Conservation (phyloP, 371 early-diverging fungal species). For the Phascolomyces articulosus region DNA sequence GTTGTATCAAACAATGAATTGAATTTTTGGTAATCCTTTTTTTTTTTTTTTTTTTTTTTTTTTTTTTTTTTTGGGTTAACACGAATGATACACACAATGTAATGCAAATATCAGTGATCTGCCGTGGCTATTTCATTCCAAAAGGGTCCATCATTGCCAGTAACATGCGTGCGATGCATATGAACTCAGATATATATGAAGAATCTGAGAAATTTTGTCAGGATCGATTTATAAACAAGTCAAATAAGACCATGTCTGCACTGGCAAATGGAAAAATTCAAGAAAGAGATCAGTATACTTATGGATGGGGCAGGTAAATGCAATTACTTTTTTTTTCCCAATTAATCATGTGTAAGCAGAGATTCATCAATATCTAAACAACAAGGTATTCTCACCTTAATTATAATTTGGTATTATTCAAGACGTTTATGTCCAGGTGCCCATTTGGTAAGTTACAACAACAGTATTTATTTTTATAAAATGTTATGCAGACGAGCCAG, state of each 20-base stretch:
- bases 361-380: too few relatives aligned
- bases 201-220: constrained; percentile 6
- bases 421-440: constrained; percentile 10
- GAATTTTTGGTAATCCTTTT: not conserved
- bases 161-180: constrained; percentile 15
- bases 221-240: constrained; percentile 18
- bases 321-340: not conserved
- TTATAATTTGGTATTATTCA: not conserved
- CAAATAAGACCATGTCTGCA: constrained; percentile 4
- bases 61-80: too few relatives aligned
- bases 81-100: too few relatives aligned
- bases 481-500: too few relatives aligned
- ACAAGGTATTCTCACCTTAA: too few relatives aligned
- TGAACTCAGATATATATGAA: not conserved
- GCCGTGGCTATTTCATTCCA: constrained; percentile 13
- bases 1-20: not conserved
- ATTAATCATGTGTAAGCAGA: too few relatives aligned
- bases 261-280: constrained; percentile 8
- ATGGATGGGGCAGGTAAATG: constrained; percentile 13
- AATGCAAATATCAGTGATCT: not conserved
- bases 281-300: constrained; percentile 11
- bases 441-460: not conserved
- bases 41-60: too few relatives aligned
- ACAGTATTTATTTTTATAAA: not conserved
- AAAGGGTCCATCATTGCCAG: constrained; percentile 2